Percentiles rank a stretch among this genome's conserved stretches.
Conservation (phyloP, 176 grass and related monocot species). For the Canna indica region DNA sequence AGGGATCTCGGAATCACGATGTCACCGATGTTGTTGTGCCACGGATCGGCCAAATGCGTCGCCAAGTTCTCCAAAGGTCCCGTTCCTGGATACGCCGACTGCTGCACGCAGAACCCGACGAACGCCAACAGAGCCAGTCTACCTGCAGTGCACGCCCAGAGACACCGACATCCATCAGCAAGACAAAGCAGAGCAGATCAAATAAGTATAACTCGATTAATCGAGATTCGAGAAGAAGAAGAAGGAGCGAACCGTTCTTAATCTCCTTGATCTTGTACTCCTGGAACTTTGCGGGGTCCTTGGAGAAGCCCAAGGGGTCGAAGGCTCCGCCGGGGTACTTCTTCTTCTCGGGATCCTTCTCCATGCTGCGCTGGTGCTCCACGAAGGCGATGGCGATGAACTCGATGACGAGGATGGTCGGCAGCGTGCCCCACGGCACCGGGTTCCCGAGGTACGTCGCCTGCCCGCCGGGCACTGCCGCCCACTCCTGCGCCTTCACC, state of each 20-base stretch:
- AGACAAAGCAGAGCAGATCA: no score
- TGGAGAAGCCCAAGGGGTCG: conserved; percentile 97
- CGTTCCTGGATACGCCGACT: conserved; percentile 82
- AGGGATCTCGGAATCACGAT: conserved; percentile 75
- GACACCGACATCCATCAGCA: no score
- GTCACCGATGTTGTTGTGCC: conserved; percentile 99
- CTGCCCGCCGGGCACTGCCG: conserved; percentile 69
- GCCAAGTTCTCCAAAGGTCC: conserved; percentile 94
- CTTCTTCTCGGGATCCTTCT: conserved; percentile 98
- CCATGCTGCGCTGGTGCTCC: conserved; percentile 99
- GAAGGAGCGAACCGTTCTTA: conserved; percentile 60
- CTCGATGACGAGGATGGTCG: conserved; percentile 84
- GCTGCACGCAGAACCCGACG: conserved; percentile 95
- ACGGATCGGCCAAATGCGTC: conserved; percentile 73
- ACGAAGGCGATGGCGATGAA: conserved; percentile 96
- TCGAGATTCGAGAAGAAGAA: no score
- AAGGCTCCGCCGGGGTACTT: conserved; percentile 99
- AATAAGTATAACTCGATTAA: no score
- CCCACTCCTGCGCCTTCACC: conserved; percentile 99
- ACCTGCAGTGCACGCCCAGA: conserved; percentile 37
- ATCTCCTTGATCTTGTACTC: conserved; percentile 99
- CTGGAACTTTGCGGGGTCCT: conserved; percentile 84
- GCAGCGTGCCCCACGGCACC: conserved; percentile 85
- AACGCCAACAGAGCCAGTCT: conserved; percentile 84
- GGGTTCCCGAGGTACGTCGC: conserved; percentile 84